Evolutionary conservation across 2,329 filamentous ascomycete genomes (phyloP).

Genomic region (Penicillium sp.): DNA sequence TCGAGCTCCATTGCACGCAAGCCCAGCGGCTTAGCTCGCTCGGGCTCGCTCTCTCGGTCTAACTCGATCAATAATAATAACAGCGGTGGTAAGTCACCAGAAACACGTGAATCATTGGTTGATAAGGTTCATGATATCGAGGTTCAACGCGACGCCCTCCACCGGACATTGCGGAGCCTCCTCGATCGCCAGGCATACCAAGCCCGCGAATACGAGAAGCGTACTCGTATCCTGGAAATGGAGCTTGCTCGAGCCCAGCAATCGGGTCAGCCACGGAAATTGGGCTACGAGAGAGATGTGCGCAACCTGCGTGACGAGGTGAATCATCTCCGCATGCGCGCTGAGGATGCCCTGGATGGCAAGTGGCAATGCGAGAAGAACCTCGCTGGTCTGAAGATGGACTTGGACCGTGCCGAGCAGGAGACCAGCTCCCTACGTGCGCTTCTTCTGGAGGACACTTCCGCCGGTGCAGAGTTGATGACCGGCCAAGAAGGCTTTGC

Average conservation of each 20-base stretch:
- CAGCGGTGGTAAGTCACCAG: conserved; percentile 41
- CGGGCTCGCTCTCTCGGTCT: conserved; percentile 52
- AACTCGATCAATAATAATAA: conserved; percentile 37
- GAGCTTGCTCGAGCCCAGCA: conserved; percentile 67
- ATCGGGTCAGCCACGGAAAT: conserved; percentile 58
- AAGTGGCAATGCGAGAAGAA: conserved; percentile 96
- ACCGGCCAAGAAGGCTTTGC: conserved; percentile 38
- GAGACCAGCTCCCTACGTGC: conserved; percentile 76
- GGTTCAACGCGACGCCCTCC: conserved; percentile 83
- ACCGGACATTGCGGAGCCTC: conserved; percentile 74
- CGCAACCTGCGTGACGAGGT: conserved; percentile 72
- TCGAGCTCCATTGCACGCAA: conserved; percentile 60
- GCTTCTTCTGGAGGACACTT: conserved; percentile 72
- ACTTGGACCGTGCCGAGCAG: conserved; percentile 86
- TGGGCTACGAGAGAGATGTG: conserved; percentile 78
- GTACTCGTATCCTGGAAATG: conserved; percentile 63
- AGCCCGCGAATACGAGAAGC: conserved; percentile 73
- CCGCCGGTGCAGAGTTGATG: conserved; percentile 55
- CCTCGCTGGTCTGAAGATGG: conserved; percentile 81
- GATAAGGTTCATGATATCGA: conserved; percentile 87
- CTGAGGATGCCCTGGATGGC: conserved; percentile 86
- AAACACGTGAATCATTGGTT: conserved; percentile 60
- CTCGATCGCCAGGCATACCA: conserved; percentile 79
- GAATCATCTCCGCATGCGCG: conserved; percentile 69
- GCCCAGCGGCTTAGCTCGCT: conserved; percentile 34